Percentiles rank a stretch among this genome's conserved stretches.
These are phyloP conservation scores for Apiotrichum sp. DNA, from an alignment of 1,284 basidiomycete species.

Conservation along the genomic window DNA sequence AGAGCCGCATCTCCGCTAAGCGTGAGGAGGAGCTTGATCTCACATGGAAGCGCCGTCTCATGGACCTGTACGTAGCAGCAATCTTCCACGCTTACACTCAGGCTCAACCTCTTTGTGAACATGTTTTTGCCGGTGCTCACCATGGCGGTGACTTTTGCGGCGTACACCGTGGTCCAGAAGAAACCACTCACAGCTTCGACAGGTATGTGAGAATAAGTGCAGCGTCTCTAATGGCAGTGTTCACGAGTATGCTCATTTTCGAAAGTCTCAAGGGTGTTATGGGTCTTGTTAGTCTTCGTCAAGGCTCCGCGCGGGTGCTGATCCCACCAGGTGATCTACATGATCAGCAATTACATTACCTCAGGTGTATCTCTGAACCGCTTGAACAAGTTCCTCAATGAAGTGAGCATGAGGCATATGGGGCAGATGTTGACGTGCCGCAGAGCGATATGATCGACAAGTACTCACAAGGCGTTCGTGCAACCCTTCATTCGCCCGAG, in stretches of 20 bases:
- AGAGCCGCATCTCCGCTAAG: conserved; percentile 52
- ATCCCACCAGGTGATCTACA: conserved; percentile 19
- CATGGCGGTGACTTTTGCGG: conserved; percentile 63
- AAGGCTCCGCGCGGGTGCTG: too few relatives aligned
- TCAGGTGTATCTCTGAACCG: conserved; percentile 53
- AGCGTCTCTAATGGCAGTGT: conserved; percentile 20
- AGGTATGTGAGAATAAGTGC: background rate
- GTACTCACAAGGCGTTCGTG: conserved; percentile 36
- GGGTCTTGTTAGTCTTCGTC: conserved; percentile 3
- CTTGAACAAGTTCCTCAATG: conserved; percentile 50
- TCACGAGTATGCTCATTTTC: conserved; percentile 46
- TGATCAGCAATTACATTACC: conserved; percentile 37
- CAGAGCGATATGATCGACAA: conserved; percentile 55
- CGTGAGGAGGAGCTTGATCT: conserved; percentile 55
- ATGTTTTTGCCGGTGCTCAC: conserved; percentile 59
- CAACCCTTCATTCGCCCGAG: conserved; percentile 23
- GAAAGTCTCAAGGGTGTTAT: conserved; percentile 42
- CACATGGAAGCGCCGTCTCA: conserved; percentile 38
- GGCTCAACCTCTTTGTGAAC: conserved; percentile 44
- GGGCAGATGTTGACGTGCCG: background rate
- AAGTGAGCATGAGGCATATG: conserved; percentile 11
- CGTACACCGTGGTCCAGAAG: conserved; percentile 53
- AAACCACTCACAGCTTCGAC: conserved; percentile 47
- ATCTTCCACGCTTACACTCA: background rate
- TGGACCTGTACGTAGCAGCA: conserved; percentile 28